phyloP scores from a whole-genome alignment of 345 rosid genomes.

The Salix viminalis region DNA sequence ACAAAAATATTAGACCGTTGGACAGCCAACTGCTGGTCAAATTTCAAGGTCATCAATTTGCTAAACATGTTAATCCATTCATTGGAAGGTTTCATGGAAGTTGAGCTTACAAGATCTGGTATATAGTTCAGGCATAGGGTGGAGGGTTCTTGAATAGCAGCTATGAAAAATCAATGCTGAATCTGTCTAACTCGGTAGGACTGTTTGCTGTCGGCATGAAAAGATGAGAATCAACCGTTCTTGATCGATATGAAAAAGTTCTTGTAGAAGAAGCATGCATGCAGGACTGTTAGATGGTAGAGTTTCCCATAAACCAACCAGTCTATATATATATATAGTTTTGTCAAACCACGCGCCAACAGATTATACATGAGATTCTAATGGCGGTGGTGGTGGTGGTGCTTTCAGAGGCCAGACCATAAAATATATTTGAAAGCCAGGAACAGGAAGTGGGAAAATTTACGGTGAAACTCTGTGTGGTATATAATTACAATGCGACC shows the following conservation, averaged over 20 bases:
- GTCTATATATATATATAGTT: neutral
- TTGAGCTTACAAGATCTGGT: neutral
- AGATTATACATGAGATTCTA: neutral
- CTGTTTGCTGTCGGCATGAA: neutral
- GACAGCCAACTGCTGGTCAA: neutral
- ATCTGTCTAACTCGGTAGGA: neutral
- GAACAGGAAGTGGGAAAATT: neutral
- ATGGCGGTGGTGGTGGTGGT: neutral
- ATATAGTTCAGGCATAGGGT: no score
- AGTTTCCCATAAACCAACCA: neutral
- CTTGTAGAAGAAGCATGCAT: neutral
- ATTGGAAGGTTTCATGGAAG: neutral
- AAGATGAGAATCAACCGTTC: neutral
- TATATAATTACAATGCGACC: neutral
- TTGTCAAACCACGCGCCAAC: neutral
- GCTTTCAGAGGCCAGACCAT: neutral
- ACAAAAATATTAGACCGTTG: neutral
- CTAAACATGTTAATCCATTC: neutral
- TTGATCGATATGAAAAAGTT: no score
- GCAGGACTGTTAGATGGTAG: neutral
- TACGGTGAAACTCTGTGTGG: neutral
- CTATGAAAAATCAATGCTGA: neutral
- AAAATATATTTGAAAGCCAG: neutral
- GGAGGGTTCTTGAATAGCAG: no score
- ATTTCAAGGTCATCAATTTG: neutral